Conservation (phyloP, 2,329 filamentous ascomycete genomes). For the Sporothrix brasiliensis region DNA sequence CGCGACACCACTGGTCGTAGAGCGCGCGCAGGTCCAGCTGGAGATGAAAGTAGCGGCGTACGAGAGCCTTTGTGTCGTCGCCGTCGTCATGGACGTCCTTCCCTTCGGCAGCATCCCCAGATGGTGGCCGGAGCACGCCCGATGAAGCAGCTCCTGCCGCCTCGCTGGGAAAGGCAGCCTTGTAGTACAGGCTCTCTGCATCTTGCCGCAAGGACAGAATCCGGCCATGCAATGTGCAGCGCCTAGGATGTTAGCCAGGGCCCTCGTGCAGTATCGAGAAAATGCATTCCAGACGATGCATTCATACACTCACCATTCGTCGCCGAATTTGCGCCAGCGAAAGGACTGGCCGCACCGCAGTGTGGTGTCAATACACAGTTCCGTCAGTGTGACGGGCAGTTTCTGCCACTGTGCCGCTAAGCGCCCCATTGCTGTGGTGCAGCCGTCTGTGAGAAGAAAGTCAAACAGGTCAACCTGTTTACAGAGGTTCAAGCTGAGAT, state of each 20-base stretch:
- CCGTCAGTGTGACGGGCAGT: slow-evolving; percentile 77
- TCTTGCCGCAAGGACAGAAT: slow-evolving; percentile 87
- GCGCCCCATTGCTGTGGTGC: neutral
- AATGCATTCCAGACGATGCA: neutral
- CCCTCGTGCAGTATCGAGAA: neutral
- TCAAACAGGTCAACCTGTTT: too few species aligned
- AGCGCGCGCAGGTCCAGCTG: slow-evolving; percentile 72
- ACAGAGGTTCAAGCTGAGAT: neutral
- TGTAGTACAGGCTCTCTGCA: slow-evolving; percentile 75
- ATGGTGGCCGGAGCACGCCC: neutral
- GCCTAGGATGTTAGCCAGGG: slow-evolving; percentile 52
- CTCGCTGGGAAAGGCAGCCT: slow-evolving; percentile 60
- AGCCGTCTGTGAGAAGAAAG: neutral
- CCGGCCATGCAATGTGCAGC: slow-evolving; percentile 81
- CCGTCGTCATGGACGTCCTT: too few species aligned
- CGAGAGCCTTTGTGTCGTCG: slow-evolving; percentile 72
- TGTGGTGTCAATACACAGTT: slow-evolving; percentile 93
- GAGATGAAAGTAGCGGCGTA: slow-evolving; percentile 87
- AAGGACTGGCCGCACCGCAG: slow-evolving; percentile 96
- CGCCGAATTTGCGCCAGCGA: slow-evolving; percentile 82
- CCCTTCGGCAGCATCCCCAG: too few species aligned
- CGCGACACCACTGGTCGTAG: slow-evolving; percentile 83
- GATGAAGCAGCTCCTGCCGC: neutral
- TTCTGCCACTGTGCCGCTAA: slow-evolving; percentile 71
- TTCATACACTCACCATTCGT: slow-evolving; percentile 69